phyloP scores from a whole-genome alignment of 768 basidiomycete genomes.

The Mycena crocata region DNA sequence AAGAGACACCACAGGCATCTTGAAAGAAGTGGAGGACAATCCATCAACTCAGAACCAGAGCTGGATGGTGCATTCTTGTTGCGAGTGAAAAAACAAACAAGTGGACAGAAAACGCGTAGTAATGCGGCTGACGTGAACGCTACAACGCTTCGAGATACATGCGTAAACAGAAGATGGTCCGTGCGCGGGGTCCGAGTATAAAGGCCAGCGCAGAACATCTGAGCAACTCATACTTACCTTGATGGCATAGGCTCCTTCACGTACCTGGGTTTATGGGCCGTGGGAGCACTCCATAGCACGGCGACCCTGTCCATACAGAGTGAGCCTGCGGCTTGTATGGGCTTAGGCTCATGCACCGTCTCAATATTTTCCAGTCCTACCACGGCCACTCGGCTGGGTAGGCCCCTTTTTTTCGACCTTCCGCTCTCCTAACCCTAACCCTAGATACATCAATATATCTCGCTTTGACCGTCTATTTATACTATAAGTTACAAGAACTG shows the following conservation, averaged over 20 bases:
- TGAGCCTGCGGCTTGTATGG: slow-evolving; percentile 69
- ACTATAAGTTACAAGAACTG: too few relatives aligned
- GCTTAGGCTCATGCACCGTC: slow-evolving; percentile 83
- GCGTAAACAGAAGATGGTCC: not conserved
- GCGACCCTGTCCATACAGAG: slow-evolving; percentile 78
- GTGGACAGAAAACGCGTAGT: too few relatives aligned
- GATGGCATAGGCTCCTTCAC: slow-evolving; percentile 34
- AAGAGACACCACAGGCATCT: too few relatives aligned
- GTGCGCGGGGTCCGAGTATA: slow-evolving; percentile 2
- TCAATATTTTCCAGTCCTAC: slow-evolving; percentile 83
- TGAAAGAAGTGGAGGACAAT: too few relatives aligned
- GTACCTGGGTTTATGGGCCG: slow-evolving; percentile 33
- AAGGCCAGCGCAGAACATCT: not conserved
- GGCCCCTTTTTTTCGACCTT: slow-evolving; percentile 25
- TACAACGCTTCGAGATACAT: not conserved
- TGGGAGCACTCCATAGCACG: slow-evolving; percentile 66
- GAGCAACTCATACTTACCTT: slow-evolving; percentile 33
- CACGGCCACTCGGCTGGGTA: slow-evolving; percentile 62
- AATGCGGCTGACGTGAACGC: too few relatives aligned
- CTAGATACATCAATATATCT: not conserved
- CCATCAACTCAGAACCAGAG: too few relatives aligned
- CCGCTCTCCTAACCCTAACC: slow-evolving; percentile 18
- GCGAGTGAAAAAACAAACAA: too few relatives aligned
- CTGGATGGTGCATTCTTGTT: too few relatives aligned
- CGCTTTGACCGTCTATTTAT: slow-evolving; percentile 6